These are phyloP conservation scores for Wickerhamiella sorbophila DNA, from an alignment of 805 yeast species.

Conservation along the genomic window DNA sequence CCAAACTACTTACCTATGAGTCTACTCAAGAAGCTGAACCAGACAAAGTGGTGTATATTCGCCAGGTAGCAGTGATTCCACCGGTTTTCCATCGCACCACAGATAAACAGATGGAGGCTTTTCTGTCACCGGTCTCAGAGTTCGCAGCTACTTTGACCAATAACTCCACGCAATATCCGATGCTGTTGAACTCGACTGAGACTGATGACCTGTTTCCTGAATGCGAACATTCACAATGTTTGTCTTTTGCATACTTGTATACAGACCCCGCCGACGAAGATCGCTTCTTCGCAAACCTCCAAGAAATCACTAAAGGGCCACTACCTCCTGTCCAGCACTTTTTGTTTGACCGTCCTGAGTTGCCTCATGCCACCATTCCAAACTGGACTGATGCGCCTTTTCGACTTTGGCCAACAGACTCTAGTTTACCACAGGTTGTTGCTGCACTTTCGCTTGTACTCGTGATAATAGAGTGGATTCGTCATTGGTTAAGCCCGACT, in stretches of 20 bases:
- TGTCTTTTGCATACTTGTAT: neutral
- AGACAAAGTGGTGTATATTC: slow-evolving; percentile 1
- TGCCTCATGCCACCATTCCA: neutral
- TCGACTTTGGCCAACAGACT: neutral
- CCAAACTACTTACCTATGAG: slow-evolving; percentile 4
- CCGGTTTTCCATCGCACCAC: slow-evolving; percentile 4
- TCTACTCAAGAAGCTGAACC: neutral
- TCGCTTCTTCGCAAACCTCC: neutral
- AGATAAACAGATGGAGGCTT: slow-evolving; percentile 2
- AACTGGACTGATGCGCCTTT: neutral
- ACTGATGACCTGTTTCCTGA: neutral
- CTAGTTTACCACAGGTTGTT: neutral
- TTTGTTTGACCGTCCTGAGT: slow-evolving; percentile 2
- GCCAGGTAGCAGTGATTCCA: slow-evolving; percentile 8
- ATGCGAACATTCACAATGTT: neutral
- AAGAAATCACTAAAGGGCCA: neutral
- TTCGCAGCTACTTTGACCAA: slow-evolving; percentile 1
- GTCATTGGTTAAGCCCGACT: neutral
- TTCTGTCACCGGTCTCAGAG: slow-evolving; percentile 3
- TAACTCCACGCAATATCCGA: neutral
- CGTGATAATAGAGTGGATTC: neutral
- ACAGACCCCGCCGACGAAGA: neutral
- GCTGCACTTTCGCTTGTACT: neutral
- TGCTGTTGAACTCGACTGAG: neutral
- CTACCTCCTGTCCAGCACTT: neutral